A percentile compares a stretch with the other conserved stretches of the same genome.
These are phyloP conservation scores for Microdochium bolleyi DNA, from an alignment of 2,329 filamentous ascomycete genomes.

Conservation along the genomic window DNA sequence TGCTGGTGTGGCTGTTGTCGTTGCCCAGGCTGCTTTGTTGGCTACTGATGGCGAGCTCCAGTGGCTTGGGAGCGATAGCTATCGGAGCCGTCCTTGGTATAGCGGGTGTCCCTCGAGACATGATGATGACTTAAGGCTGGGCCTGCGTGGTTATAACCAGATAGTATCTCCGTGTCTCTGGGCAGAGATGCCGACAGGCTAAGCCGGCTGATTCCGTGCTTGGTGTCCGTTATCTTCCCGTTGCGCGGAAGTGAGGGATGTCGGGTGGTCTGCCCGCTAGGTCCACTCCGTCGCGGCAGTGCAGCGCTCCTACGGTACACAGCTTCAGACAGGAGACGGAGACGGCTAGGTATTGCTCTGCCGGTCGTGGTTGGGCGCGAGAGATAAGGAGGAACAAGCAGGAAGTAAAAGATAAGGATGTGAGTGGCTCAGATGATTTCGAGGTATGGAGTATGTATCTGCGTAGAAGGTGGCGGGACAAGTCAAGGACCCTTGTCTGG, in stretches of 20 bases:
- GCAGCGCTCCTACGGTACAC: not conserved
- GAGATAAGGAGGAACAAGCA: not conserved
- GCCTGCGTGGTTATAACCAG: constrained; percentile 15
- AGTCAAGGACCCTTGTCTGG: not conserved
- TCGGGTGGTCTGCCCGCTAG: not conserved
- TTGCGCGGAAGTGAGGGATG: not conserved
- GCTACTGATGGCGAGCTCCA: constrained; percentile 33
- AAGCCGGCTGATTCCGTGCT: not conserved
- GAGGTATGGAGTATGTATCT: no score
- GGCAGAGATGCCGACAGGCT: not conserved
- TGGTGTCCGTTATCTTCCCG: not conserved
- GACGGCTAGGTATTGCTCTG: not conserved
- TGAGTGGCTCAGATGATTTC: not conserved
- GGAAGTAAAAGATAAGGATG: not conserved
- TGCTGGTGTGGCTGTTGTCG: constrained; percentile 40
- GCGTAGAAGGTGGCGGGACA: not conserved
- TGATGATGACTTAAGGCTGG: constrained; percentile 10
- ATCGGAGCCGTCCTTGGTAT: constrained; percentile 54
- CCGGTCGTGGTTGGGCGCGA: no score
- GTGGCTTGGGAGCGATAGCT: constrained; percentile 56
- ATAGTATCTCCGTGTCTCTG: not conserved
- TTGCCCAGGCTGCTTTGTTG: constrained; percentile 34
- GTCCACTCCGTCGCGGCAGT: not conserved
- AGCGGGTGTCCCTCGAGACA: constrained; percentile 40
- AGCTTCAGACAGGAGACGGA: not conserved